phyloP scores from a whole-genome alignment of 1,284 basidiomycete species.

The Tilletia setariae region DNA sequence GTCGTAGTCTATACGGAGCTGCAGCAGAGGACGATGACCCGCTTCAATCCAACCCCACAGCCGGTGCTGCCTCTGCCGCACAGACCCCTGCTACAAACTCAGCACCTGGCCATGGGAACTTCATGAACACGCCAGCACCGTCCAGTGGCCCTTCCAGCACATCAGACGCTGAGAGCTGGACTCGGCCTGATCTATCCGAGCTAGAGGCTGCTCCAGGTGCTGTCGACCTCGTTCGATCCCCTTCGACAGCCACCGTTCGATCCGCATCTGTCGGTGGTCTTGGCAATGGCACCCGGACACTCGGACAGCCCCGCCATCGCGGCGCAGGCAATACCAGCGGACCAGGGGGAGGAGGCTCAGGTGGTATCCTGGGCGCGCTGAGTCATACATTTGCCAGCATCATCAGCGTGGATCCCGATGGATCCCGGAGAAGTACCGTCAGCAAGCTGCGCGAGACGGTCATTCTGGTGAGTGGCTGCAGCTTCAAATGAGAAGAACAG shows the following conservation, averaged over 20 bases:
- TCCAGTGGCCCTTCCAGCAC: too few species aligned
- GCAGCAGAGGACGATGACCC: constrained; percentile 12
- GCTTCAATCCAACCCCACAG: too few species aligned
- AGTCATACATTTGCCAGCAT: constrained; percentile 93
- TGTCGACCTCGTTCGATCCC: constrained; percentile 6
- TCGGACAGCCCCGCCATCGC: constrained; percentile 1
- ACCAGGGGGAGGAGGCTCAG: constrained; percentile 22
- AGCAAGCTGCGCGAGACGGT: constrained; percentile 91
- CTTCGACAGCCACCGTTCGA: background rate
- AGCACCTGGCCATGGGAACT: too few species aligned
- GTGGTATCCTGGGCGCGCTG: constrained; percentile 81
- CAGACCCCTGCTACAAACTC: too few species aligned
- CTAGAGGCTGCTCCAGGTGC: background rate
- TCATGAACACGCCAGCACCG: too few species aligned
- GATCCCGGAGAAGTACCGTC: constrained; percentile 84
- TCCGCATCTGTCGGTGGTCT: background rate
- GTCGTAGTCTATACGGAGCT: constrained; percentile 11
- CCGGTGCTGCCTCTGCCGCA: too few species aligned
- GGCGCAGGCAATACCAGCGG: constrained; percentile 8
- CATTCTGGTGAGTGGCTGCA: constrained; percentile 47
- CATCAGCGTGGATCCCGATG: constrained; percentile 98
- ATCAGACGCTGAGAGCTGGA: background rate
- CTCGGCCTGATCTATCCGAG: background rate
- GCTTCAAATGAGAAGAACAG: background rate
- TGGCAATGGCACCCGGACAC: background rate